A percentile compares a stretch with the other conserved stretches of the same genome.
Conservation (phyloP, 2,329 filamentous ascomycete species). For the Xylogone sp. region DNA sequence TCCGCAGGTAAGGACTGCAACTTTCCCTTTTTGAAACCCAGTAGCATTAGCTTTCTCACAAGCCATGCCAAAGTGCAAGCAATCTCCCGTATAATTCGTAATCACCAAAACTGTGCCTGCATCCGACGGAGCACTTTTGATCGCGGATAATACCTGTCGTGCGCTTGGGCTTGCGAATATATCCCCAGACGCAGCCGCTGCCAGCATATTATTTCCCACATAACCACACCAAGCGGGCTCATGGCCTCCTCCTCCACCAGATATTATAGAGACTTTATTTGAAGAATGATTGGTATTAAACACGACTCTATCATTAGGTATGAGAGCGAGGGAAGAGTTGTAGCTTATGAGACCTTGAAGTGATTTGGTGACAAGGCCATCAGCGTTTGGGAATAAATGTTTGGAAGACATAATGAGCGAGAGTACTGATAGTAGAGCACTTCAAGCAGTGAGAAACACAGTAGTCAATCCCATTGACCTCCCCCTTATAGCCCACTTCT, state of each 20-base stretch:
- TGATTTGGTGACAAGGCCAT: slow-evolving; percentile 41
- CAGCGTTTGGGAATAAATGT: slow-evolving; percentile 48
- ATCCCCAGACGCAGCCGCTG: slow-evolving; percentile 56
- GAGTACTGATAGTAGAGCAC: background rate
- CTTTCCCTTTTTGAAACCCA: slow-evolving; percentile 41
- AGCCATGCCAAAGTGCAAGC: slow-evolving; percentile 58
- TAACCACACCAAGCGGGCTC: slow-evolving; percentile 63
- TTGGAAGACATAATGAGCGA: slow-evolving; percentile 43
- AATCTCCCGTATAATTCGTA: slow-evolving; percentile 64
- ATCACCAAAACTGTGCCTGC: slow-evolving; percentile 57
- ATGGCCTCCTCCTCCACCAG: slow-evolving; percentile 38
- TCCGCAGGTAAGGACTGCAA: slow-evolving; percentile 54
- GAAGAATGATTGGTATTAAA: slow-evolving; percentile 37
- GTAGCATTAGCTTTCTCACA: slow-evolving; percentile 32
- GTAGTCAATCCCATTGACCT: background rate
- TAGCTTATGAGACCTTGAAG: slow-evolving; percentile 42
- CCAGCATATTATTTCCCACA: slow-evolving; percentile 58
- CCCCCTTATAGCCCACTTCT: too few species aligned
- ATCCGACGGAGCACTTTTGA: slow-evolving; percentile 50
- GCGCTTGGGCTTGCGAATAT: slow-evolving; percentile 63
- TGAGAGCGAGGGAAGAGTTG: slow-evolving; percentile 39
- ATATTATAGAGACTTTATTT: slow-evolving; percentile 19
- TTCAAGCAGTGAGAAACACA: background rate
- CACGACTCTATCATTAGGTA: slow-evolving; percentile 43
- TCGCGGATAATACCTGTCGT: slow-evolving; percentile 57